Percentiles rank a stretch among this genome's conserved stretches.
These are phyloP conservation scores for Aspergillus felis DNA, from an alignment of 2,329 filamentous ascomycete genomes.

Conservation along the genomic window DNA sequence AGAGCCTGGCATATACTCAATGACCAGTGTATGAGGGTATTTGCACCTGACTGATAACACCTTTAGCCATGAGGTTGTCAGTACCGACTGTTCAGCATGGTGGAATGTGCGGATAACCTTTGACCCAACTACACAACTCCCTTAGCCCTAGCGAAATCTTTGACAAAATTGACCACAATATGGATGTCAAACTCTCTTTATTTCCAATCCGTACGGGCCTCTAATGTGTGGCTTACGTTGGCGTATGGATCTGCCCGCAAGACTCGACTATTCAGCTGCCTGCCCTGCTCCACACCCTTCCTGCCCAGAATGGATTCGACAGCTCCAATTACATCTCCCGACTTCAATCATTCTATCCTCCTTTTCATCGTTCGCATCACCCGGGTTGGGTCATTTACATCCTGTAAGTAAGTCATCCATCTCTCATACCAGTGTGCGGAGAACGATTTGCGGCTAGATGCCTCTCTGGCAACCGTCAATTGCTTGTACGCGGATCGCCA, in stretches of 20 bases:
- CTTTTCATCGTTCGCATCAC: slow-evolving; percentile 3
- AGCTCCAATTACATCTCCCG: not conserved
- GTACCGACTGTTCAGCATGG: not conserved
- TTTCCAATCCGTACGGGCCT: not conserved
- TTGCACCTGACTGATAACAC: not conserved
- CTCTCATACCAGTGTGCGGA: not conserved
- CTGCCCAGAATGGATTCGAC: not conserved
- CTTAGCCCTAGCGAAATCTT: not conserved
- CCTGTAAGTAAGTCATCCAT: slow-evolving; percentile 9
- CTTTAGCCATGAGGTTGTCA: not conserved
- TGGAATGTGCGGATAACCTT: not conserved
- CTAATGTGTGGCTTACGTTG: not conserved
- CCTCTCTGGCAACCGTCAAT: not conserved
- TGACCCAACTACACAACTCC: not conserved
- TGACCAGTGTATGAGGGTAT: not conserved
- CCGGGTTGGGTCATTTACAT: slow-evolving; percentile 5
- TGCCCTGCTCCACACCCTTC: slow-evolving; percentile 3
- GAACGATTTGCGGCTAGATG: not conserved
- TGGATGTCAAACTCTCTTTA: not conserved
- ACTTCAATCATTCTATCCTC: not conserved
- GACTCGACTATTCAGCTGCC: not conserved
- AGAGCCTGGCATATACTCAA: not conserved
- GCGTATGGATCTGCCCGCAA: not conserved
- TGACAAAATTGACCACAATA: not conserved
- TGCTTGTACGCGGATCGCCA: not conserved